Conservation (phyloP, 2,329 filamentous ascomycete species). For the Exophiala alcalophila region DNA sequence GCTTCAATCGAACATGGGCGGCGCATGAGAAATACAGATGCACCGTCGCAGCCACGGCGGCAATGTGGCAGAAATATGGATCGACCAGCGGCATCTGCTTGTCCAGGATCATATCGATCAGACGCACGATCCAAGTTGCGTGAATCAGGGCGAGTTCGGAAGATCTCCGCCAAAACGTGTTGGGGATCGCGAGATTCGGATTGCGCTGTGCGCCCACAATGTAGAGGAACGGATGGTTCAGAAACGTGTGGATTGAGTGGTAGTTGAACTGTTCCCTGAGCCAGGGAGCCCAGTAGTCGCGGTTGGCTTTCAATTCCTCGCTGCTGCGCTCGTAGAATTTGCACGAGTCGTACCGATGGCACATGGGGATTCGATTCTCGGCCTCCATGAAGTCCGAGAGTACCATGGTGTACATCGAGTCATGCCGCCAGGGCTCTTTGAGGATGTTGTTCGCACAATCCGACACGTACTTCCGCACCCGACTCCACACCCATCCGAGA, state of each 20-base stretch:
- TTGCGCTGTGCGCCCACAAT: constrained; percentile 54
- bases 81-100: constrained; percentile 51
- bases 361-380: constrained; percentile 44
- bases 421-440: constrained; percentile 52
- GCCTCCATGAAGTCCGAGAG: constrained; percentile 53
- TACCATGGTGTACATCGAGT: constrained; percentile 52
- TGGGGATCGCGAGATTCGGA: constrained; percentile 51
- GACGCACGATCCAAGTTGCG: constrained; percentile 53
- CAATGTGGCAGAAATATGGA: constrained; percentile 52
- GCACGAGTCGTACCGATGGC: constrained; percentile 53
- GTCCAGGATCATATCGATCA: constrained; percentile 55
- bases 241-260: constrained; percentile 50
- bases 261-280: constrained; percentile 55
- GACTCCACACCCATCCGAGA: constrained; percentile 54
- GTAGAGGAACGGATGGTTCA: constrained; percentile 56
- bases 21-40: constrained; percentile 56
- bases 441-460: constrained; percentile 49
- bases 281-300: constrained; percentile 54
- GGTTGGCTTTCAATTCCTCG: constrained; percentile 46
- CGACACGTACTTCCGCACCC: constrained; percentile 42
- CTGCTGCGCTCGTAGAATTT: constrained; percentile 52
- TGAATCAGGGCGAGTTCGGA: constrained; percentile 52
- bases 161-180: constrained; percentile 53
- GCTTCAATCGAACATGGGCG: constrained; percentile 48
- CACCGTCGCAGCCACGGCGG: constrained; percentile 53